A percentile compares a stretch with the other conserved stretches of the same genome.
These are phyloP conservation scores for Pestalotiopsis sp. DNA, from an alignment of 2,329 filamentous ascomycete genomes.

Conservation along the genomic window DNA sequence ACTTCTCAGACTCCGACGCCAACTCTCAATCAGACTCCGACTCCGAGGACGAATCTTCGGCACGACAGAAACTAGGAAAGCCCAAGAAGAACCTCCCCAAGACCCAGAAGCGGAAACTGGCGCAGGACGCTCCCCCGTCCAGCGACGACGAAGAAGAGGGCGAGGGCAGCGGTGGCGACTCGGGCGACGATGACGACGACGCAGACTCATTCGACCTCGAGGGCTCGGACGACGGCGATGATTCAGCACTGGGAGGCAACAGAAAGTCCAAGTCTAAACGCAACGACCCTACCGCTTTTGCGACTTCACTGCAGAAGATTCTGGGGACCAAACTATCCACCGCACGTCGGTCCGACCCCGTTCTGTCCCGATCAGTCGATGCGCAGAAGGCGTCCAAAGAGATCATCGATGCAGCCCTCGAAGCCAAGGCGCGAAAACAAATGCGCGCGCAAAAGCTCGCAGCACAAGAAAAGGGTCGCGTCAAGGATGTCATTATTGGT, in stretches of 20 bases:
- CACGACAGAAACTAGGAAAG: slow-evolving; percentile 25
- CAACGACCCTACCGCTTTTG: slow-evolving; percentile 89
- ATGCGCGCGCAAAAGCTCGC: slow-evolving; percentile 79
- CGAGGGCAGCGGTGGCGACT: slow-evolving; percentile 22
- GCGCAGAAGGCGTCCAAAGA: slow-evolving; percentile 74
- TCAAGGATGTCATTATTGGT: slow-evolving; percentile 79
- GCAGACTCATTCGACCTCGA: slow-evolving; percentile 39
- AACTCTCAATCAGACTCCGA: slow-evolving; percentile 31
- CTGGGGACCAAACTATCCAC: slow-evolving; percentile 85
- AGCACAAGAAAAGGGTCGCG: slow-evolving; percentile 82
- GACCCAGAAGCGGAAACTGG: slow-evolving; percentile 6
- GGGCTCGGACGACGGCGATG: slow-evolving; percentile 43
- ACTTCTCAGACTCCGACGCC: slow-evolving; percentile 27
- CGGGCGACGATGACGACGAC: slow-evolving; percentile 33
- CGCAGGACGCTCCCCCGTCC: slow-evolving; percentile 26
- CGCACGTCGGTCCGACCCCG: slow-evolving; percentile 82
- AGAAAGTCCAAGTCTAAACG: slow-evolving; percentile 69
- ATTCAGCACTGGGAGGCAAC: slow-evolving; percentile 33
- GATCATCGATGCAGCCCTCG: slow-evolving; percentile 75
- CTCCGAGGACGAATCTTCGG: slow-evolving; percentile 34
- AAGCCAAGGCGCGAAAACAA: slow-evolving; percentile 78
- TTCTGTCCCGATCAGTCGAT: slow-evolving; percentile 80
- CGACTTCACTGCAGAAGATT: slow-evolving; percentile 91
- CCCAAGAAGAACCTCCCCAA: slow-evolving; percentile 23
- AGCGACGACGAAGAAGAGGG: slow-evolving; percentile 21